Evolutionary conservation across 169 alveolate genomes (phyloP).

Genomic region (Cryptosporidium parvum): DNA sequence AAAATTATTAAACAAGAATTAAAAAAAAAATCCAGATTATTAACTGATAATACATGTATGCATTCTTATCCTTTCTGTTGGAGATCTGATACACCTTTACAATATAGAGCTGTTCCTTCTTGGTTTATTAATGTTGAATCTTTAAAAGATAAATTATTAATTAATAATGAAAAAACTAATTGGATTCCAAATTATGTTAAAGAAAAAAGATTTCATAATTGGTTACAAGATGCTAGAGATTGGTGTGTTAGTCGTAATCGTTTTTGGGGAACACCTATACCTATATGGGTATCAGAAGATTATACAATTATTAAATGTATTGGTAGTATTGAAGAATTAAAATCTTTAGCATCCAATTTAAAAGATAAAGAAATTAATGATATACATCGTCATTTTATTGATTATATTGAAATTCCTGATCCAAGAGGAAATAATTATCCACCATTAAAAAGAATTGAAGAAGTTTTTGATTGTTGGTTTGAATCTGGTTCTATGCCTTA

Average conservation of each 20-base stretch:
- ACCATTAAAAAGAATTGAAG: constrained; percentile 87
- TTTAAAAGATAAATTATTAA: constrained; percentile 90
- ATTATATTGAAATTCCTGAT: constrained; percentile 96
- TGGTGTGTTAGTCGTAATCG: constrained; percentile 99
- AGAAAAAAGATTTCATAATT: constrained; percentile 98
- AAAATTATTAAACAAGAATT: constrained; percentile 89
- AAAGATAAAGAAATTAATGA: constrained; percentile 87
- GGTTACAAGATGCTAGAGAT: constrained; percentile 99
- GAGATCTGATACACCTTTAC: constrained; percentile 99
- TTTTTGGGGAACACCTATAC: constrained; percentile 99
- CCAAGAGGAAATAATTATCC: constrained; percentile 93
- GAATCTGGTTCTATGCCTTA: constrained; percentile 99
- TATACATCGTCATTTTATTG: constrained; percentile 97
- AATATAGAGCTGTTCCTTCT: constrained; percentile 96
- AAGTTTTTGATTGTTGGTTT: constrained; percentile 99
- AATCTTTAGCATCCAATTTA: constrained; percentile 78
- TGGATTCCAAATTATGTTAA: constrained; percentile 98
- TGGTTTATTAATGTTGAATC: constrained; percentile 99
- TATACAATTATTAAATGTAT: constrained; percentile 94
- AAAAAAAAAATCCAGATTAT: constrained; percentile 87
- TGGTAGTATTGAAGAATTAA: constrained; percentile 90
- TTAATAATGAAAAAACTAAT: constrained; percentile 89
- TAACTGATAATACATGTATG: constrained; percentile 83
- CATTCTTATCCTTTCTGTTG: constrained; percentile 99
- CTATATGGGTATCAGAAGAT: constrained; percentile 97